phyloP scores from a whole-genome alignment of 129 eudicot species.

The Erigeron canadensis region DNA sequence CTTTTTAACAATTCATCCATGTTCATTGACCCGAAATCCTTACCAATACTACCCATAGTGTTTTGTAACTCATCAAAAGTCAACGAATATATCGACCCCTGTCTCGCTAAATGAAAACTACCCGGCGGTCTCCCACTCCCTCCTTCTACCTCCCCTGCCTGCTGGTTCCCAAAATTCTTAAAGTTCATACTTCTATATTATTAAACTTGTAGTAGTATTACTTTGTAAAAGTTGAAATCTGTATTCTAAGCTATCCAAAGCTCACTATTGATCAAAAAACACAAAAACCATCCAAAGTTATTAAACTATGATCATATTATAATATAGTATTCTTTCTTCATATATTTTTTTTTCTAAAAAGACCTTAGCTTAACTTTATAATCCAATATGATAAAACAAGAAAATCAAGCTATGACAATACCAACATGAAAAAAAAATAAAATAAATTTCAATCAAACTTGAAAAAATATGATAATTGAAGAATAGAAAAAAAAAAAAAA shows the following conservation, averaged over 20 bases:
- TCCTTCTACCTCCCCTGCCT: slow-evolving; percentile 37
- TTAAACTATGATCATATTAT: neutral
- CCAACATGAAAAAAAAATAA: no score
- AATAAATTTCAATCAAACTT: no score
- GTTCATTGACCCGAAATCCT: slow-evolving; percentile 97
- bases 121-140: slow-evolving; percentile 55
- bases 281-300: slow-evolving; percentile 4
- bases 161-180: slow-evolving; percentile 59
- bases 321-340: no score
- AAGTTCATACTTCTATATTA: slow-evolving; percentile 43
- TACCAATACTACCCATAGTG: slow-evolving; percentile 65
- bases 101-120: slow-evolving; percentile 56
- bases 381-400: no score
- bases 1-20: slow-evolving; percentile 95
- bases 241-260: neutral
- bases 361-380: no score
- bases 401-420: no score
- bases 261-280: slow-evolving; percentile 19
- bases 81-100: slow-evolving; percentile 70
- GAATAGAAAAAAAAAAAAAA: no score
- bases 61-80: slow-evolving; percentile 92
- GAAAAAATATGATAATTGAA: no score
- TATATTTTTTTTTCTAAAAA: no score
- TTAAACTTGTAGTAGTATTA: neutral
- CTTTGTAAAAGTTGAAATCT: neutral